A percentile compares a stretch with the other conserved stretches of the same genome.
phyloP scores from a whole-genome alignment of 768 basidiomycete species.

The Tulasnella sp. region DNA sequence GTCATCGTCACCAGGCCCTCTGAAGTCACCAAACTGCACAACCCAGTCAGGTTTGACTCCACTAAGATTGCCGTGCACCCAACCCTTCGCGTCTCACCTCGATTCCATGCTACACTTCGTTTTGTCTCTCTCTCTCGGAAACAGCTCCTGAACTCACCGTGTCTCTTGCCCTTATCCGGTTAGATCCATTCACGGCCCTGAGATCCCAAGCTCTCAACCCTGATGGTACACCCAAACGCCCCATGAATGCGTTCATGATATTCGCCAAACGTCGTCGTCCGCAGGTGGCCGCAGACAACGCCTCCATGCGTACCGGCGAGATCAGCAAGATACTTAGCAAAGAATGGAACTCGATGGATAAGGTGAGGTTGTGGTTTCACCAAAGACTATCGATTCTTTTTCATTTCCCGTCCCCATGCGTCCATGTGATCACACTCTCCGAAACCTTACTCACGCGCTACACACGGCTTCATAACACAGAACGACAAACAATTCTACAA shows the following conservation, averaged over 20 bases:
- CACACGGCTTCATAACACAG: constrained; percentile 28
- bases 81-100: neutral
- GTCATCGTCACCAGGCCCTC: neutral
- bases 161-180: neutral
- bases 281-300: constrained; percentile 77
- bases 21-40: too few relatives aligned
- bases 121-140: neutral
- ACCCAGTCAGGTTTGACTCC: too few relatives aligned
- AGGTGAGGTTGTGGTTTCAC: constrained; percentile 44
- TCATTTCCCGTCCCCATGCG: neutral
- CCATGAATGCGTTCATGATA: constrained; percentile 94
- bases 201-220: constrained; percentile 54
- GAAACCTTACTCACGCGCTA: neutral
- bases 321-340: constrained; percentile 79
- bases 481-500: constrained; percentile 78
- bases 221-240: constrained; percentile 79
- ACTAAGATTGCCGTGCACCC: neutral
- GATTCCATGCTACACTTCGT: neutral
- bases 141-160: constrained; percentile 1
- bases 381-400: too few relatives aligned
- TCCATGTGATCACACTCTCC: neutral
- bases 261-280: constrained; percentile 67
- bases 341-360: constrained; percentile 73
- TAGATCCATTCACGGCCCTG: neutral
- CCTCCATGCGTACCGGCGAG: constrained; percentile 82